Evolutionary conservation across 805 yeast species (phyloP).

Genomic region (Monosporozyma siamensis): DNA sequence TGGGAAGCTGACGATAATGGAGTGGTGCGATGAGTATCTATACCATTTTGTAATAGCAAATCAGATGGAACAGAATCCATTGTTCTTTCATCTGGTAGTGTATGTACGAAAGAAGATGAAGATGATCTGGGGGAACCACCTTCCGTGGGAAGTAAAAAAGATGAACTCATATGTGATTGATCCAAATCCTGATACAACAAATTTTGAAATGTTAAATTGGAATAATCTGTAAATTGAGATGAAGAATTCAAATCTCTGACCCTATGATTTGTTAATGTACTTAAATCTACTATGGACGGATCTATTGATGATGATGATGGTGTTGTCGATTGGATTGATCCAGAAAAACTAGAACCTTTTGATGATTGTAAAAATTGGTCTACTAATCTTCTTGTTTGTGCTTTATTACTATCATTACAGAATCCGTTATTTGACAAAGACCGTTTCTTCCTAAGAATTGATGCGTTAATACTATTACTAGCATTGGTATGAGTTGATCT

Average conservation of each 20-base stretch:
- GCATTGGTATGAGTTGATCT: neutral
- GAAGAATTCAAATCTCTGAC: neutral
- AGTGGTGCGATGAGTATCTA: neutral
- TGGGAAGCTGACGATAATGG: neutral
- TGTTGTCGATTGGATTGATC: too few species aligned
- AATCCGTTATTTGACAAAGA: constrained; percentile 2
- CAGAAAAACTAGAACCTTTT: neutral
- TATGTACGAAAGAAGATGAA: neutral
- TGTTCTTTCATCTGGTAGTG: neutral
- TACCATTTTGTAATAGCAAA: neutral
- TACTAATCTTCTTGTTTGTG: constrained; percentile 6
- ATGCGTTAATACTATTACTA: neutral
- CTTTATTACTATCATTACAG: constrained; percentile 2
- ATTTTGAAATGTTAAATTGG: constrained; percentile 3
- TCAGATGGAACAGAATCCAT: neutral
- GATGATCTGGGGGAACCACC: neutral
- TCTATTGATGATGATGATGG: neutral
- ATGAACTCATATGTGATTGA: neutral
- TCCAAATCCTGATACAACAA: constrained; percentile 5
- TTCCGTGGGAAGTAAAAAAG: neutral
- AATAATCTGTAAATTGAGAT: neutral
- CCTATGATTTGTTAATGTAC: neutral
- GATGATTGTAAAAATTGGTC: constrained; percentile 6
- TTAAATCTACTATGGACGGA: neutral
- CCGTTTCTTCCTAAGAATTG: neutral